A percentile compares a stretch with the other conserved stretches of the same genome.
Conservation (phyloP, 306 rosid genomes). For the Pterocarpus santalinus region DNA sequence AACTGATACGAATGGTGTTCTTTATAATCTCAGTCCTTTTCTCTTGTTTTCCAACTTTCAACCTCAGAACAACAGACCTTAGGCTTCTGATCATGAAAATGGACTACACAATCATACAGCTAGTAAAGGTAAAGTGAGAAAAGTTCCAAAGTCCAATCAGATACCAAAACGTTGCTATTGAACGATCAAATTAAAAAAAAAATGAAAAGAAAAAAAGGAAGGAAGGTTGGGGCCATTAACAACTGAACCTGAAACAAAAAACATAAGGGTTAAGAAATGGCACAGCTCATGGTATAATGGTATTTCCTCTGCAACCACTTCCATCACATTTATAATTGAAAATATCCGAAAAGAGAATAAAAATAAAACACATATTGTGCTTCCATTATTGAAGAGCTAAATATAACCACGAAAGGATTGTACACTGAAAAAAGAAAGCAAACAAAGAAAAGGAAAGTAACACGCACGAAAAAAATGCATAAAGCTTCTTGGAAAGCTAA, state of each 20-base stretch:
- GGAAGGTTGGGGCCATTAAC: not conserved
- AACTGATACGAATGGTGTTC: not conserved
- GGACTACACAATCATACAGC: not conserved
- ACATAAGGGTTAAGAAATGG: not conserved
- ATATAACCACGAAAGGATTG: not conserved
- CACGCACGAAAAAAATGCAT: too few relatives aligned
- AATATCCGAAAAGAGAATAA: not conserved
- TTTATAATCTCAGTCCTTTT: not conserved
- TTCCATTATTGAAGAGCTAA: not conserved
- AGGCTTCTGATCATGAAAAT: slow-evolving; percentile 10
- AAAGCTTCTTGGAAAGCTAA: not conserved
- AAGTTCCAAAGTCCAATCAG: not conserved
- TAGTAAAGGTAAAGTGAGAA: not conserved
- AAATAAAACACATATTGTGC: not conserved
- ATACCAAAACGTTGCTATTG: slow-evolving; percentile 7
- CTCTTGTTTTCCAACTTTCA: not conserved
- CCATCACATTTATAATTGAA: not conserved
- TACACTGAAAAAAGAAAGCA: not conserved
- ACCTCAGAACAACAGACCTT: not conserved
- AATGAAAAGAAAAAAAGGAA: too few relatives aligned
- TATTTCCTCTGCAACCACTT: slow-evolving; percentile 10
- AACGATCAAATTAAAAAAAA: not conserved
- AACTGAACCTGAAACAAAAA: not conserved
- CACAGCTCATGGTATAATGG: not conserved
- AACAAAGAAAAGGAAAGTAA: not conserved